Evolutionary conservation across 768 basidiomycete species (phyloP), one percentile per base, ranked within the genome.

Genomic region (Pulveroboletus sp.): DNA sequence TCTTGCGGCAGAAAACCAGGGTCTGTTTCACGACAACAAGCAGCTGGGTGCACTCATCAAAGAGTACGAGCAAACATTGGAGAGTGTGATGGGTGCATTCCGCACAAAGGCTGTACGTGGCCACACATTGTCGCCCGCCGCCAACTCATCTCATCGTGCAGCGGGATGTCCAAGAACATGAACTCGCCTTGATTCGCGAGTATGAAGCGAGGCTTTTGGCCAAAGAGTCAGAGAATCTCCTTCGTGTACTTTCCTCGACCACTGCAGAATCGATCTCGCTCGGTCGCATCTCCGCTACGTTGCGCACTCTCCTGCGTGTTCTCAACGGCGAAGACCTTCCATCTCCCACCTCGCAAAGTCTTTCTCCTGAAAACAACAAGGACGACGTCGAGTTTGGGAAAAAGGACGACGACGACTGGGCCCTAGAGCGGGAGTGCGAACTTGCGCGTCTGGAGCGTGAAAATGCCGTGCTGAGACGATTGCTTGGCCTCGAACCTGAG

Each of bases 11-110:
- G 94, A 99, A 66, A 99, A 98, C 64, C 85, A 88, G 57, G 70
- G 73, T 6, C 73, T 99, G 36, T 81, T 90, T 59, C 81, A 95
- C 58, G 97, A 98, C 71, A 99, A 98, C 75, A 95, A 97, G 65
- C 95, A 98, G 58, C 77, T 99, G 27, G 90, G 86, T 55, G 73
- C 78, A 6, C 74, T 99, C 45, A 85, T 98, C 59, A 94, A 94
- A 60, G 97, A 99, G 65, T 98, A 97, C 62, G 97, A 99, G 65
- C 88, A 91, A 62, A 97, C 95, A 1, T 72, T 99, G 27, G 97
- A 99, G 68, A 89, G 79, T 7, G 82, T 98, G 37, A 99, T 99
- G 97, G 81, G 84, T 76, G 61, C 70, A 24, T 99, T 99, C 70
- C 78, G 97, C 48, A 87, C 83, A 49, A 82, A 90, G 40, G 95